Evolutionary conservation across 345 rosid genomes (phyloP).

Genomic region (Nasturtium officinale): DNA sequence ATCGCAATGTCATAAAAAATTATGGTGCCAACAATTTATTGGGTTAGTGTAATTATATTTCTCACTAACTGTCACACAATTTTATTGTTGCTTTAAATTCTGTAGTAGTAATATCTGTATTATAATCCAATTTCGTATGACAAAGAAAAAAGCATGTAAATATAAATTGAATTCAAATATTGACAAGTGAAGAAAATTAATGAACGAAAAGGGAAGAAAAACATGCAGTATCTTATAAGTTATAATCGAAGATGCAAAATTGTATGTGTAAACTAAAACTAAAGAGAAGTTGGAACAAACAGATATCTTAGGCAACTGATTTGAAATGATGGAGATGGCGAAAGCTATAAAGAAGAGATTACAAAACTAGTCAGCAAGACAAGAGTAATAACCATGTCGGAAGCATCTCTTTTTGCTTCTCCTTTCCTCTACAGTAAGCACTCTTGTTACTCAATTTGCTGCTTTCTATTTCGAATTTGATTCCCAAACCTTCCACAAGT

Average conservation of each 20-base stretch:
- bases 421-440: constrained; percentile 38
- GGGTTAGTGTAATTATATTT: too few relatives aligned
- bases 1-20: too few relatives aligned
- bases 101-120: too few relatives aligned
- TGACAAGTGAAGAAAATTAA: background rate
- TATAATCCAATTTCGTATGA: too few relatives aligned
- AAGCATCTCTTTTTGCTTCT: constrained; percentile 39
- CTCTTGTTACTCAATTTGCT: constrained; percentile 7
- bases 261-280: background rate
- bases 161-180: background rate
- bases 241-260: background rate
- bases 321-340: constrained; percentile 7
- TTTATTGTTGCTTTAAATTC: too few relatives aligned
- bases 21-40: too few relatives aligned
- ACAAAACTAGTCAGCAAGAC: constrained; percentile 5
- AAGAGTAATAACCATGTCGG: constrained; percentile 25
- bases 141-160: background rate
- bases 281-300: background rate
- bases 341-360: constrained; percentile 1
- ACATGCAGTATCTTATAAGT: background rate
- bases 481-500: too few relatives aligned
- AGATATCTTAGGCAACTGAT: background rate
- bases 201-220: background rate
- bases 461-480: background rate
- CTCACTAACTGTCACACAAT: too few relatives aligned